Percentiles rank a stretch among this genome's conserved stretches.
Evolutionary conservation across 371 early-diverging fungal genomes (phyloP).

Genomic region (Mucor mucedo): DNA sequence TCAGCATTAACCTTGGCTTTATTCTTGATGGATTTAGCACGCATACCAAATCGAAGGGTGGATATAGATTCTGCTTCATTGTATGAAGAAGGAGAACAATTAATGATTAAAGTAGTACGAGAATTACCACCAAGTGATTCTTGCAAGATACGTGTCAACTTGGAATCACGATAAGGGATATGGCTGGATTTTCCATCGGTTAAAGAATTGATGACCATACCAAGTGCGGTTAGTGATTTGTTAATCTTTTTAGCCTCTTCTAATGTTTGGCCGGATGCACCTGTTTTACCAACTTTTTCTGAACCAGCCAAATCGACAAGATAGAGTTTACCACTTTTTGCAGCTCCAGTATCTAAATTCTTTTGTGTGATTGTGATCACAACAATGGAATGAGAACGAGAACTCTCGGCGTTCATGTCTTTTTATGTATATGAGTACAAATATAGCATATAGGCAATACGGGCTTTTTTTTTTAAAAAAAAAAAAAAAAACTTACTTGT

Average conservation of each 20-base stretch:
- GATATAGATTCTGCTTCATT: slow-evolving; percentile 96
- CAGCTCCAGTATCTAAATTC: slow-evolving; percentile 88
- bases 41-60: slow-evolving; percentile 96
- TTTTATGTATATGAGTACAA: neutral
- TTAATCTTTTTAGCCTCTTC: slow-evolving; percentile 99
- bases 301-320: slow-evolving; percentile 99
- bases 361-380: slow-evolving; percentile 86
- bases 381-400: slow-evolving; percentile 97
- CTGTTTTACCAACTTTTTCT: slow-evolving; percentile 98
- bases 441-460: neutral
- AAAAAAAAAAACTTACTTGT: slow-evolving; percentile 85
- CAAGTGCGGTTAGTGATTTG: slow-evolving; percentile 95
- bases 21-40: slow-evolving; percentile 98
- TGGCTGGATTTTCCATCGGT: slow-evolving; percentile 93
- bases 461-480: too few relatives aligned
- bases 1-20: slow-evolving; percentile 98
- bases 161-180: slow-evolving; percentile 98
- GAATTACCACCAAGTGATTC: slow-evolving; percentile 98
- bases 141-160: slow-evolving; percentile 97
- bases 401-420: slow-evolving; percentile 98
- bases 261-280: slow-evolving; percentile 97
- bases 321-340: slow-evolving; percentile 89
- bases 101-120: slow-evolving; percentile 96
- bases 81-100: slow-evolving; percentile 94
- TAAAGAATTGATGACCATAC: slow-evolving; percentile 98